Evolutionary conservation across 768 basidiomycete species (phyloP), one percentile per base, ranked within the genome.

Genomic region (Kwoniella newhampshirensis): DNA sequence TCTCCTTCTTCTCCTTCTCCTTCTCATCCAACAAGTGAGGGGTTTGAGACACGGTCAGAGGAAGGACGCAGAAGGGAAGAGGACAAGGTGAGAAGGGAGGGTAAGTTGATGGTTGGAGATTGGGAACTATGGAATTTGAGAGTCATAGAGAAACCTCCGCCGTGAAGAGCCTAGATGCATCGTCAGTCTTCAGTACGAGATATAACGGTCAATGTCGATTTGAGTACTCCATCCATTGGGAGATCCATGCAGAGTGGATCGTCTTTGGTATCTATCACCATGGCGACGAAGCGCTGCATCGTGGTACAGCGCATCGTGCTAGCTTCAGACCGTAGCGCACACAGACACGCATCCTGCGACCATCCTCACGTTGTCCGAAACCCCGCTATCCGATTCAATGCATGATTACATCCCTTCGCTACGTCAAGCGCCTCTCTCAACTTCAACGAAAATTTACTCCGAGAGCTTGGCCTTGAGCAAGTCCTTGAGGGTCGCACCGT

Each of bases 401-500:
- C 32, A 32, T 32, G 32, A 32, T 32, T 13, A 32, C 32, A 32
- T 32, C 32, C 7, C 13, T 32, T 32, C 32, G 13, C 32, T 32
- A 13, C 6, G 13, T 32, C 6, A 6, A 6, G 15, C 44, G 2
- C 44, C 40, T 41, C 18, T 5, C 6, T 7, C 40, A 21, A 41
- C 21, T n/a, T 6, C 40, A 17, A 11, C 6, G 18, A 23, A 48
- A 27, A 32, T 30, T 56, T 56, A 56, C 48, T 56, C 37, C 7
- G 32, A 32, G 60, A 82, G 73, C 75, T 80, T 80, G 79, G 85
- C 63, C 78, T 82, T 85, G 76, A 99, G 81, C 64, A 89, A 75
- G 12, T 79, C 77, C 83, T 94, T 96, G 80, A 99, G 86, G 2
- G 88, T 85, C 74, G 49, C 83, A 56, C 91, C 91, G 72, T 98